Percentiles rank a stretch among this genome's conserved stretches.
These are phyloP conservation scores for Davidsoniella eucalypti DNA, from an alignment of 2,329 filamentous ascomycete species.

Conservation along the genomic window DNA sequence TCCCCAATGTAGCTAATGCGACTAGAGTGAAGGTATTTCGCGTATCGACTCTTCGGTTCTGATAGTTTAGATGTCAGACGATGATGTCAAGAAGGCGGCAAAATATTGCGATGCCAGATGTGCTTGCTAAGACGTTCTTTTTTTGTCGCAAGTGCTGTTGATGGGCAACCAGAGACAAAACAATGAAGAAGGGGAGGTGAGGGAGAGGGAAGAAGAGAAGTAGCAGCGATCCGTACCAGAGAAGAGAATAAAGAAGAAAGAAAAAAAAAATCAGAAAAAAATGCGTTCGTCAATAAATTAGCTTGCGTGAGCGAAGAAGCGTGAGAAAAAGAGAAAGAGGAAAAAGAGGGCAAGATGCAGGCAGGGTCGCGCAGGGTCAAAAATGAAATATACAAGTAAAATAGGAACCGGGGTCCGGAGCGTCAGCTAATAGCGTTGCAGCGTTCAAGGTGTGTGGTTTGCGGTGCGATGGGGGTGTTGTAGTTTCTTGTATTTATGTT, in stretches of 20 bases:
- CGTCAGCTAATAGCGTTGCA: slow-evolving; percentile 6
- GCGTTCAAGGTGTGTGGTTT: not conserved
- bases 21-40: not conserved
- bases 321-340: slow-evolving; percentile 7
- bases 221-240: not conserved
- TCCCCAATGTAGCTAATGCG: too few relatives aligned
- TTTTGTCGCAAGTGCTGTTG: not conserved
- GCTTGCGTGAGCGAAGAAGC: slow-evolving; percentile 11
- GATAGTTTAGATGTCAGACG: too few relatives aligned
- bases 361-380: slow-evolving; percentile 7
- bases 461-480: too few relatives aligned
- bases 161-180: not conserved
- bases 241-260: not conserved
- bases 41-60: not conserved
- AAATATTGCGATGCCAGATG: not conserved
- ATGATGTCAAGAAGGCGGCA: not conserved
- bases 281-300: slow-evolving; percentile 4
- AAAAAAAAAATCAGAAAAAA: slow-evolving; percentile 3
- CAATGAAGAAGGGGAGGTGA: not conserved
- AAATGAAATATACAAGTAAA: not conserved
- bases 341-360: not conserved
- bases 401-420: slow-evolving; percentile 4
- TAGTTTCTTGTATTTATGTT: too few relatives aligned
- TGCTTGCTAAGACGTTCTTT: not conserved
- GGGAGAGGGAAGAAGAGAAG: not conserved